A percentile compares a stretch with the other conserved stretches of the same genome.
Evolutionary conservation across 306 rosid species (phyloP).

Genomic region (Morella rubra): DNA sequence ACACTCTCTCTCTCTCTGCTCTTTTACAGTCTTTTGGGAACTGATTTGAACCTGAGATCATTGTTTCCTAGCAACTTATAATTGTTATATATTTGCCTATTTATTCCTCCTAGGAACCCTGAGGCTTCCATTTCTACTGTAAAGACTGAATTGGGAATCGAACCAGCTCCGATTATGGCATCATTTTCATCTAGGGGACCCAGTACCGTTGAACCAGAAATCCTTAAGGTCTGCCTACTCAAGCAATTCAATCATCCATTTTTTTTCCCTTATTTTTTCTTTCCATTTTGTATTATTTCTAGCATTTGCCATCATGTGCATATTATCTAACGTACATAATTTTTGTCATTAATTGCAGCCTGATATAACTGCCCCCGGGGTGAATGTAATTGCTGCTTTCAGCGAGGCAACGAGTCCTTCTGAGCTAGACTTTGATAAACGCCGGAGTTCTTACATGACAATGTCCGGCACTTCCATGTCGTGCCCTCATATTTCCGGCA

Average conservation of each 20-base stretch:
- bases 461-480: slow-evolving; percentile 65
- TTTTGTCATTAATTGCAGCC: slow-evolving; percentile 41
- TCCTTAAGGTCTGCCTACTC: slow-evolving; percentile 56
- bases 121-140: slow-evolving; percentile 42
- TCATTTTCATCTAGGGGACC: slow-evolving; percentile 83
- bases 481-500: slow-evolving; percentile 62
- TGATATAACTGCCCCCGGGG: slow-evolving; percentile 63
- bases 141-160: slow-evolving; percentile 34
- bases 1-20: slow-evolving; percentile 7
- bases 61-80: not conserved
- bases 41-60: not conserved
- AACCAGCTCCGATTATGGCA: slow-evolving; percentile 60
- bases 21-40: not conserved
- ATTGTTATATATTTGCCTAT: not conserved
- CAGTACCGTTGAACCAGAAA: slow-evolving; percentile 28
- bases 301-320: not conserved
- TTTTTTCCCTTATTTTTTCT: not conserved
- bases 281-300: no score
- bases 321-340: not conserved
- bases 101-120: slow-evolving; percentile 39
- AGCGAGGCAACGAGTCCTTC: slow-evolving; percentile 21
- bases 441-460: slow-evolving; percentile 23
- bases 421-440: slow-evolving; percentile 24
- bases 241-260: not conserved
- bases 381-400: slow-evolving; percentile 44